phyloP scores from a whole-genome alignment of 2,329 filamentous ascomycete species.

The Phaeosphaeria sp. region DNA sequence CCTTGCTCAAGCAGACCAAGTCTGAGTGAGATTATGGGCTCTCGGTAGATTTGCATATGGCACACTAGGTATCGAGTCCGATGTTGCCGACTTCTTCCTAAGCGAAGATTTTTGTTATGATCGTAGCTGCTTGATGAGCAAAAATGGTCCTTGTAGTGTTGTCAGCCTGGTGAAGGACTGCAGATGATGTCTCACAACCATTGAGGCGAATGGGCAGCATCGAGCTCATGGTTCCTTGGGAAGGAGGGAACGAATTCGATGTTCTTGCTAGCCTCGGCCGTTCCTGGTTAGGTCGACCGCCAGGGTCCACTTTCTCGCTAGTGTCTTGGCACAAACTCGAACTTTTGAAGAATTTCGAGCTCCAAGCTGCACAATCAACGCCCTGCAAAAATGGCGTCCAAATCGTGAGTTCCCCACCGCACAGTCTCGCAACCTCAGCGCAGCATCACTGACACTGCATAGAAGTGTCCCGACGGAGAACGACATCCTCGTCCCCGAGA shows the following conservation, averaged over 20 bases:
- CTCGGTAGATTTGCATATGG: neutral
- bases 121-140: no score
- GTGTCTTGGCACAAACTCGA: slow-evolving; percentile 18
- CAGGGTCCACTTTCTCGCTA: slow-evolving; percentile 14
- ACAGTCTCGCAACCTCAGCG: slow-evolving; percentile 62
- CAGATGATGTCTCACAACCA: no score
- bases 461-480: slow-evolving; percentile 93
- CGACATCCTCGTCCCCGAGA: slow-evolving; percentile 98
- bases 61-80: neutral
- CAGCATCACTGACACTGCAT: slow-evolving; percentile 34
- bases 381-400: slow-evolving; percentile 48
- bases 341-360: slow-evolving; percentile 20
- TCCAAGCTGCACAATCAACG: slow-evolving; percentile 33
- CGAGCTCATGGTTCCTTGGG: no score
- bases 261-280: neutral
- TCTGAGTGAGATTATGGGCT: neutral
- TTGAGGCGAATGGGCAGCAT: no score
- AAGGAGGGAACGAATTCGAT: neutral
- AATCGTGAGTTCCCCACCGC: slow-evolving; percentile 62
- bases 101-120: no score
- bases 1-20: neutral
- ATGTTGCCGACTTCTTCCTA: neutral
- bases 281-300: neutral
- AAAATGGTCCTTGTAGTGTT: no score
- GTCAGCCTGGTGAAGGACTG: no score